Conservation (phyloP, 108 stramenopile genomes). For the Pseudonitzschia multistriata region DNA sequence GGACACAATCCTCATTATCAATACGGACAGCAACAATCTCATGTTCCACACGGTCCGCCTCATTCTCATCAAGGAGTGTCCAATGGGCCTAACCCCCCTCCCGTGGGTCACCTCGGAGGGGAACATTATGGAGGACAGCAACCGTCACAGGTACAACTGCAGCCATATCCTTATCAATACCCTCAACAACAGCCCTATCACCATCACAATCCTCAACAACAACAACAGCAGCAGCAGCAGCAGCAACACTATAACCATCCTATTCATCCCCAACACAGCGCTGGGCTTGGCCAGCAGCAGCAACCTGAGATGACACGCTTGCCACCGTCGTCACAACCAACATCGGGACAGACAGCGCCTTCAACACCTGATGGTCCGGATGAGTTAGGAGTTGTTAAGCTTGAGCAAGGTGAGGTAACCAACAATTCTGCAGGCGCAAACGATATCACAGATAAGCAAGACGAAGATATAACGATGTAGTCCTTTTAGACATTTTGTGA, state of each 20-base stretch:
- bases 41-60: background rate
- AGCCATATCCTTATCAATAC: background rate
- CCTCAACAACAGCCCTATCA: background rate
- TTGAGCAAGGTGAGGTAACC: background rate
- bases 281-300: background rate
- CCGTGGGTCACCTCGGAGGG: background rate
- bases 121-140: background rate
- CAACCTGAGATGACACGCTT: background rate
- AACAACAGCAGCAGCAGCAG: slow-evolving; percentile 16
- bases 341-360: background rate
- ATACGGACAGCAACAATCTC: slow-evolving; percentile 9
- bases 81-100: background rate
- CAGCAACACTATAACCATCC: slow-evolving; percentile 11
- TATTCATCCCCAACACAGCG: background rate
- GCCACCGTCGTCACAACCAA: background rate
- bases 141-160: background rate
- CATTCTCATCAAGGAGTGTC: background rate
- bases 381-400: background rate
- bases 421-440: background rate
- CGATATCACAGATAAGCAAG: no score
- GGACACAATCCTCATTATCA: background rate
- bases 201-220: slow-evolving; percentile 2
- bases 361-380: background rate
- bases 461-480: no score
- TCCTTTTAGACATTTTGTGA: no score